phyloP scores from a whole-genome alignment of 2,329 filamentous ascomycete genomes.

The Hymenoscyphus salicellus region DNA sequence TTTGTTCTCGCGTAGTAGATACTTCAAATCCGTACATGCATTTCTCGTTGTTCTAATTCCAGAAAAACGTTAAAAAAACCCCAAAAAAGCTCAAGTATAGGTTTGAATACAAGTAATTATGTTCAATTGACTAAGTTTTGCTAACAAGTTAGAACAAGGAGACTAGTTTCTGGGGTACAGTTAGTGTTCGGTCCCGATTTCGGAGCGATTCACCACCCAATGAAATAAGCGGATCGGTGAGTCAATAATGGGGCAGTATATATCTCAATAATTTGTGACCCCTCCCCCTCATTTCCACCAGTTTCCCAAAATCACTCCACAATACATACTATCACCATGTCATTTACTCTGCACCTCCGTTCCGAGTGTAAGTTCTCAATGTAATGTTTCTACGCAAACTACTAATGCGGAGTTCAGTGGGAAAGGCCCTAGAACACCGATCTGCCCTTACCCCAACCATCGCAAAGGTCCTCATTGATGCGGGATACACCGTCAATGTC shows the following conservation, averaged over 20 bases:
- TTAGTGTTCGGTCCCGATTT: not conserved
- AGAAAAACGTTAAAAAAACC: too few relatives aligned
- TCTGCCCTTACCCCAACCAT: constrained; percentile 42
- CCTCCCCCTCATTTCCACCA: not conserved
- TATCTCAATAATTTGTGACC: not conserved
- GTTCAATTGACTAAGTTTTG: too few relatives aligned
- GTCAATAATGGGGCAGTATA: not conserved
- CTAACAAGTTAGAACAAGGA: too few relatives aligned
- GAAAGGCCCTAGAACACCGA: constrained; percentile 42
- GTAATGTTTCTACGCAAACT: constrained; percentile 23
- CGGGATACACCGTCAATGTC: constrained; percentile 66
- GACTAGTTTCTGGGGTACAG: not conserved
- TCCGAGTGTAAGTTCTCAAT: constrained; percentile 39
- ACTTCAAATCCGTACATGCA: too few relatives aligned
- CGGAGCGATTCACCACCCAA: not conserved
- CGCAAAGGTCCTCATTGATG: constrained; percentile 61
- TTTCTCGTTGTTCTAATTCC: too few relatives aligned
- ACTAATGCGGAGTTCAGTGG: constrained; percentile 34
- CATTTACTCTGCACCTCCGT: constrained; percentile 39
- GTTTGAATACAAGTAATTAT: too few relatives aligned
- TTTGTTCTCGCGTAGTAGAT: too few relatives aligned
- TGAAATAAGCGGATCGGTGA: not conserved
- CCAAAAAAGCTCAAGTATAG: too few relatives aligned
- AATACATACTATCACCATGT: constrained; percentile 28
- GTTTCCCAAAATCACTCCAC: not conserved